Evolutionary conservation across 768 basidiomycete genomes (phyloP), one percentile per base, ranked within the genome.

Genomic region (Rhizopogon rudus): DNA sequence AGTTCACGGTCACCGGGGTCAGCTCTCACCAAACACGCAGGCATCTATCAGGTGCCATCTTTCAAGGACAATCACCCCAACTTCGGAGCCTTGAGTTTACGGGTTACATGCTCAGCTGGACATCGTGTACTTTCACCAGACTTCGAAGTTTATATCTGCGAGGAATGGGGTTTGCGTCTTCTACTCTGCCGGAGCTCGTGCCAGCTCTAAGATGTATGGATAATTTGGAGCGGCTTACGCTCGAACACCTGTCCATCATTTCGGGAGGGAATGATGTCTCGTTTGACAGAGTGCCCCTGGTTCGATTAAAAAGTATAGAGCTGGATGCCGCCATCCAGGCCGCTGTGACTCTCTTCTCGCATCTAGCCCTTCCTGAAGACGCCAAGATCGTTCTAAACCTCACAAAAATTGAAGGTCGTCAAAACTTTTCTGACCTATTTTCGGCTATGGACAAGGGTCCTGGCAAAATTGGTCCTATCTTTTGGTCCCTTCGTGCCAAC

Each of bases 81-180:
- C 60, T 77, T 35, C 65, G 64, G 44, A 60, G 56, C 12, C 58
- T 76, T 5, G 66, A 71, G 42, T 60, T 76, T 2, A 57, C 51
- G 8, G 53, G 63, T 16, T 67, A 71, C 51, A 63, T 63, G 52
- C 56, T 73, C 39, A 52, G 61, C 6, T 75, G 73, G 75, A 61
- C 67, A 33, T 72, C 68, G 4, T 56, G 62, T 3, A 60, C 73
- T n/a, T 61, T 76, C n/a, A 55, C 44, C 37, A 62, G 63, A 45
- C 71, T 77, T 12, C 65, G 65, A 14, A 63, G 66, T 53, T 61
- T 77, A 20, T 67, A 67, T 45, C 55, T 77, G 5, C 60, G 65
- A 39, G 54, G 70, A 52, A 56, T 65, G 5, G 46, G 63, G 8
- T 28, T 13, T 16, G 13, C 50, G 4, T 51, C n/a, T 13, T 17